Conservation (phyloP, 345 rosid genomes). For the Fremontodendron californicum region DNA sequence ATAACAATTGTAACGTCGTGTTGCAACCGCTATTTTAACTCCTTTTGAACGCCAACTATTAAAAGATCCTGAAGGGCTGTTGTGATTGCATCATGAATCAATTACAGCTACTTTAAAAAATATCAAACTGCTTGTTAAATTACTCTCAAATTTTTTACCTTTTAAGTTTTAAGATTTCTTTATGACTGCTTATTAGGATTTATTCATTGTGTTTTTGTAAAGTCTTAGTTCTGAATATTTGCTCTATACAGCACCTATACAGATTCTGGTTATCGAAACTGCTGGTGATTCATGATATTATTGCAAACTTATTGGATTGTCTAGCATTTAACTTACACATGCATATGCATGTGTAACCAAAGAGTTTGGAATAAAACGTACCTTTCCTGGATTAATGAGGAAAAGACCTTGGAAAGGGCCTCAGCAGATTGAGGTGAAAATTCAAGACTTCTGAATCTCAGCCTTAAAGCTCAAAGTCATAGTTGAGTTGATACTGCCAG, state of each 20-base stretch:
- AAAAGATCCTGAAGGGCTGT: conserved; percentile 10
- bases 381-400: background rate
- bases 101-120: background rate
- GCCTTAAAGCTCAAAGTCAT: background rate
- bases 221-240: background rate
- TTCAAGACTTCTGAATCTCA: background rate
- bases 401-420: background rate
- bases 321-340: background rate
- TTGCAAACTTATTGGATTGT: background rate
- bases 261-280: background rate
- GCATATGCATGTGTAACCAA: background rate
- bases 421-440: background rate
- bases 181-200: background rate
- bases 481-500: background rate
- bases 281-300: background rate
- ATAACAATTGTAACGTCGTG: too few species aligned
- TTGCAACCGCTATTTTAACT: too few species aligned
- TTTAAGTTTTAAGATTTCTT: background rate
- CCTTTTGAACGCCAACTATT: conserved; percentile 6
- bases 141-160: background rate
- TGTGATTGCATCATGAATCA: conserved; percentile 11
- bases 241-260: background rate
- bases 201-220: background rate
- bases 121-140: background rate
- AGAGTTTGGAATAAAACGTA: background rate